Base-by-base conservation (phyloP, 1,139 yeast species). In the Yamadazyma mexicana region DNA sequence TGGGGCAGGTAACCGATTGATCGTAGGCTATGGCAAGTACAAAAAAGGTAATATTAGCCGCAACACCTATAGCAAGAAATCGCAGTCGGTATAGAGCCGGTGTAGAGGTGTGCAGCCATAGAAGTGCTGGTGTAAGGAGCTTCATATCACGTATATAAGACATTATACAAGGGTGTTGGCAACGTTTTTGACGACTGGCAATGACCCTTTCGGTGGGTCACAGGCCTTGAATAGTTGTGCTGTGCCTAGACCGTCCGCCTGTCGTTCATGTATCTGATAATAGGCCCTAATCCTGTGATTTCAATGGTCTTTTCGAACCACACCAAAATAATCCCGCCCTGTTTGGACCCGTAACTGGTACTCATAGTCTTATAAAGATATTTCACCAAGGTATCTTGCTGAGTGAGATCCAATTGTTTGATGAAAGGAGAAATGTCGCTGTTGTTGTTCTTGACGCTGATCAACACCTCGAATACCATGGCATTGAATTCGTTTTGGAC, bases 301-400 rank as follows among this genome's bases (percentile, higher is more conserved):
- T 85, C 95, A 30, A 87, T 83, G 18, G 94, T 79, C 64, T 88
- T 89, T 54, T 92, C 98, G 58, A 85, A 88, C 98, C 98, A 94
- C 29, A 82, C 77, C 55, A 94, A 77, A 53, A 94, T 64, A 40
- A 83, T 73, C 34, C 96, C 96, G 16, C 97, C 96, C 52, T 85
- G 89, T 52, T 86, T 87, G 49, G 89, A 88, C 4, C 94, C 88
- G 50, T 81, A 80, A 22, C 80, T 74, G 8, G 83, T 69, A 30
- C 81, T 71, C 95, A 94, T 88, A 33, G 88, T 89, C 55, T 83
- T 85, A 65, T 91, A 94, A 45, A 92, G 69, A 61, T 87, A 87
- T 62, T 92, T 92, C 43, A 91, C 72, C 56, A 94, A 77, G 5
- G 79, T 81, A 54, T 87, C 95, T 49, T 83, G 87, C 57, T 88